A percentile compares a stretch with the other conserved stretches of the same genome.
phyloP scores from a whole-genome alignment of 2,329 filamentous ascomycete species.

The Fusarium napiforme region DNA sequence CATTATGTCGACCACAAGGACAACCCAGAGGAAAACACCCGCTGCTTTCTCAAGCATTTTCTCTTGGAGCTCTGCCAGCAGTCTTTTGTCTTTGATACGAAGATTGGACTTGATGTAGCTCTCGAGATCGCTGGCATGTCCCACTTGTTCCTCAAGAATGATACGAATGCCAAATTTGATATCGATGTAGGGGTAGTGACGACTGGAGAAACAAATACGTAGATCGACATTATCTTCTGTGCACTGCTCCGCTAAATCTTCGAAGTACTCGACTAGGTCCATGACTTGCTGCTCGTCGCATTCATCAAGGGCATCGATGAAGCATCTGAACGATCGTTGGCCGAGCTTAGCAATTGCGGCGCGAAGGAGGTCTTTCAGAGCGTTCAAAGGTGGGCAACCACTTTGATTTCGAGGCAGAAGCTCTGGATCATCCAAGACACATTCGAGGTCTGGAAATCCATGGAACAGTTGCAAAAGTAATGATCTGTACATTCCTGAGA shows the following conservation, averaged over 20 bases:
- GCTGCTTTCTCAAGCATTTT: conserved; percentile 52
- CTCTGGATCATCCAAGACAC: conserved; percentile 42
- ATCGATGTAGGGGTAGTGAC: conserved; percentile 59
- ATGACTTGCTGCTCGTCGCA: conserved; percentile 55
- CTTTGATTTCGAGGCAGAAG: rapidly evolving
- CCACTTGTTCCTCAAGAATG: conserved; percentile 40
- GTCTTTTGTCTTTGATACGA: not conserved
- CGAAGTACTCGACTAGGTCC: conserved; percentile 56
- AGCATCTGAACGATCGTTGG: conserved; percentile 1
- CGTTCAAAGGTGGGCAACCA: not conserved
- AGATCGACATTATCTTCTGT: conserved; percentile 23
- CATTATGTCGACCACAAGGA: conserved; percentile 48
- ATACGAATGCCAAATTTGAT: conserved; percentile 44
- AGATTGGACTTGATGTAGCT: conserved; percentile 33
- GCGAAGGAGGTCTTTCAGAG: not conserved
- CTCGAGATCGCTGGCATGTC: conserved; percentile 42
- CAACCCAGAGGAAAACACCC: conserved; percentile 58
- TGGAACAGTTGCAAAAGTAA: conserved; percentile 59
- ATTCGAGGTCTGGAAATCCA: conserved; percentile 47
- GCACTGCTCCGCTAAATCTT: conserved; percentile 46
- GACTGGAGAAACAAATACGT: conserved; percentile 57
- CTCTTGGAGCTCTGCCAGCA: not conserved
- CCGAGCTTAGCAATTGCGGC: rapidly evolving
- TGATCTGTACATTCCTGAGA: conserved; percentile 61
- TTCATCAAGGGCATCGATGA: conserved; percentile 61